Percentiles rank a stretch among this genome's conserved stretches.
Evolutionary conservation across 495 filamentous ascomycete species (phyloP).

Genomic region (Aspergillus bridgeri): DNA sequence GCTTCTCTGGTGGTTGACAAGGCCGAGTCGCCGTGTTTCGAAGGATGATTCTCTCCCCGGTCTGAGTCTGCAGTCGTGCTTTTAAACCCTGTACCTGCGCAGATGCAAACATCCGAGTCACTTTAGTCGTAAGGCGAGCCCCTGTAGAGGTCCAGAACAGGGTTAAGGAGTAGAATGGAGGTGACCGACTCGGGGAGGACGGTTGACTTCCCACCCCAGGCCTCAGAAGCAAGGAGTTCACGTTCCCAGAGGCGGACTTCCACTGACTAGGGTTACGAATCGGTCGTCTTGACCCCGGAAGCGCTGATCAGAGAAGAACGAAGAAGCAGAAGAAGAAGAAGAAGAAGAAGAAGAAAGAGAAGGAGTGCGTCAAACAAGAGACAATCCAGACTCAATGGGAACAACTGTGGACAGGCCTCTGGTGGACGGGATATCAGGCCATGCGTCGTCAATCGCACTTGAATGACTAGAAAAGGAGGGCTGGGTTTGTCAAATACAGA

Average conservation of each 20-base stretch:
- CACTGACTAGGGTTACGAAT: too few species aligned
- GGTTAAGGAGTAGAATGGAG: neutral
- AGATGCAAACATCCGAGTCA: neutral
- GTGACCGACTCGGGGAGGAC: neutral
- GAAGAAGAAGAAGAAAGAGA: neutral
- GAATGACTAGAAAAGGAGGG: too few species aligned
- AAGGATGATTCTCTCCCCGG: neutral
- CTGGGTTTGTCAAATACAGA: neutral
- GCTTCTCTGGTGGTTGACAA: too few species aligned
- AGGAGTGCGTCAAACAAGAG: too few species aligned
- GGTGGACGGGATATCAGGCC: neutral
- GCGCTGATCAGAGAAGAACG: neutral
- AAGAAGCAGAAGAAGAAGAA: neutral
- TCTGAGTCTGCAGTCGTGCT: neutral
- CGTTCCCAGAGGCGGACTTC: constrained; percentile 1
- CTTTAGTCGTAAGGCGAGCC: neutral
- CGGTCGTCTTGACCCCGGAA: neutral
- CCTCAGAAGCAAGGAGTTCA: constrained; percentile 14
- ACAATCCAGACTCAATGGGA: too few species aligned
- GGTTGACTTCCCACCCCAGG: neutral
- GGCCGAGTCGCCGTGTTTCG: neutral
- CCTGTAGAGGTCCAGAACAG: neutral
- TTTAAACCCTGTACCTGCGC: neutral
- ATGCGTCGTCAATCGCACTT: neutral
- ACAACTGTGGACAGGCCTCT: neutral